phyloP scores from a whole-genome alignment of 108 stramenopile species.

The Nitzschia palea region DNA sequence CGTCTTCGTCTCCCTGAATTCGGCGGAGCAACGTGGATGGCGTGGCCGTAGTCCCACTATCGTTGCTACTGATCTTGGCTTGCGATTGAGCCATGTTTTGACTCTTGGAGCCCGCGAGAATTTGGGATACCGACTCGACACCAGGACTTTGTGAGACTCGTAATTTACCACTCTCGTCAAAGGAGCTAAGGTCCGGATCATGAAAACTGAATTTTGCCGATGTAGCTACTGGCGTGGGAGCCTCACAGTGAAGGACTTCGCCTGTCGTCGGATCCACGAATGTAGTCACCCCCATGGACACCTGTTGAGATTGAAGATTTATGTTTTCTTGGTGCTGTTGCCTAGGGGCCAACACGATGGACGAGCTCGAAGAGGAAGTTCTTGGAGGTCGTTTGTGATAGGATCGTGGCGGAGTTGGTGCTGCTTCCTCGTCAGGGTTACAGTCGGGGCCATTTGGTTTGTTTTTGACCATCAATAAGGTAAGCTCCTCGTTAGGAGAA shows the following conservation, averaged over 20 bases:
- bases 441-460: conserved; percentile 12
- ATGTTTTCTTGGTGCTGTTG: not conserved
- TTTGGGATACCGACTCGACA: too few species aligned
- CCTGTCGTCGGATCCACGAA: conserved; percentile 1
- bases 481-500: conserved; percentile 11
- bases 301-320: not conserved
- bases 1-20: not conserved
- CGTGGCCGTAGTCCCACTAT: not conserved
- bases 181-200: too few species aligned
- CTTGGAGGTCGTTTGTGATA: not conserved
- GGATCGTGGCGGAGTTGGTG: not conserved
- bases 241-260: not conserved
- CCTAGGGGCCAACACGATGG: not conserved
- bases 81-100: too few species aligned
- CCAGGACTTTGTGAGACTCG: too few species aligned
- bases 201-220: too few species aligned
- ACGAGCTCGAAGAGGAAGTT: not conserved
- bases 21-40: not conserved
- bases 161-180: too few species aligned
- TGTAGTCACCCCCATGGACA: not conserved
- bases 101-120: too few species aligned
- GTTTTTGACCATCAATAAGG: conserved; percentile 8
- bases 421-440: not conserved
- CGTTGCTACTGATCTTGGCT: too few species aligned
- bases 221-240: too few species aligned